Percentiles rank a stretch among this genome's conserved stretches.
phyloP scores from a whole-genome alignment of 352 stramenopile species.

The Phytopythium ostracodes region DNA sequence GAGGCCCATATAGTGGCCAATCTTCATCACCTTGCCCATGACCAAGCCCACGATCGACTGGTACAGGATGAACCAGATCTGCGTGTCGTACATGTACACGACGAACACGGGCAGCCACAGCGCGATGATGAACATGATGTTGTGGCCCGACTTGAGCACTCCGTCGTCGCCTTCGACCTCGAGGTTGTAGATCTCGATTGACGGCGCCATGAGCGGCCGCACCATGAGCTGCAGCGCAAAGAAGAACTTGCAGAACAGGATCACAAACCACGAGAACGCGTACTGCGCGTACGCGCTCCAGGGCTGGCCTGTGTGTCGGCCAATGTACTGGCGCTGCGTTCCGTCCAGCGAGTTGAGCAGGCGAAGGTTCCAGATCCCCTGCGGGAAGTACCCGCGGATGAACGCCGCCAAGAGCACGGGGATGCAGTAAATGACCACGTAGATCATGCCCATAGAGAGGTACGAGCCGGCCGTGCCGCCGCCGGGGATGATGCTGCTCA shows the following conservation, averaged over 20 bases:
- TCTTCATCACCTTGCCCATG: slow-evolving; percentile 70
- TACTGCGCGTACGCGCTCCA: slow-evolving; percentile 63
- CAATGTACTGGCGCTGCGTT: slow-evolving; percentile 72
- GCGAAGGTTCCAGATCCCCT: slow-evolving; percentile 53
- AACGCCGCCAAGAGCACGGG: slow-evolving; percentile 45
- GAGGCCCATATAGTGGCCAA: slow-evolving; percentile 69
- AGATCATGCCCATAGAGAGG: slow-evolving; percentile 55
- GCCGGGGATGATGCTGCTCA: slow-evolving; percentile 38
- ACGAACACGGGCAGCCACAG: slow-evolving; percentile 77
- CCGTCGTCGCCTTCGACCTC: slow-evolving; percentile 39
- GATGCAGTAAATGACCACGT: slow-evolving; percentile 54
- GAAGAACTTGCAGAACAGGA: slow-evolving; percentile 76
- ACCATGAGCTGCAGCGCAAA: slow-evolving; percentile 85
- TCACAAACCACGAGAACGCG: slow-evolving; percentile 59
- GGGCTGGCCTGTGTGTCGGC: slow-evolving; percentile 62
- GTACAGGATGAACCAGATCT: slow-evolving; percentile 87
- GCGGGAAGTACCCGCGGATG: slow-evolving; percentile 49
- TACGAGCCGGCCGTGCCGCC: slow-evolving; percentile 50
- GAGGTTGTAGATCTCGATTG: slow-evolving; percentile 71
- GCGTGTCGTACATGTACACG: slow-evolving; percentile 85
- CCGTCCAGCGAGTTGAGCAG: slow-evolving; percentile 64
- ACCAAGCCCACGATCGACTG: slow-evolving; percentile 73
- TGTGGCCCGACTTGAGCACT: slow-evolving; percentile 68
- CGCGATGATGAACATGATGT: slow-evolving; percentile 73
- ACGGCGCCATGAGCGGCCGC: slow-evolving; percentile 67